Percentiles rank a stretch among this genome's conserved stretches.
Evolutionary conservation across 345 rosid species (phyloP).

Genomic region (Gossypium bickii): DNA sequence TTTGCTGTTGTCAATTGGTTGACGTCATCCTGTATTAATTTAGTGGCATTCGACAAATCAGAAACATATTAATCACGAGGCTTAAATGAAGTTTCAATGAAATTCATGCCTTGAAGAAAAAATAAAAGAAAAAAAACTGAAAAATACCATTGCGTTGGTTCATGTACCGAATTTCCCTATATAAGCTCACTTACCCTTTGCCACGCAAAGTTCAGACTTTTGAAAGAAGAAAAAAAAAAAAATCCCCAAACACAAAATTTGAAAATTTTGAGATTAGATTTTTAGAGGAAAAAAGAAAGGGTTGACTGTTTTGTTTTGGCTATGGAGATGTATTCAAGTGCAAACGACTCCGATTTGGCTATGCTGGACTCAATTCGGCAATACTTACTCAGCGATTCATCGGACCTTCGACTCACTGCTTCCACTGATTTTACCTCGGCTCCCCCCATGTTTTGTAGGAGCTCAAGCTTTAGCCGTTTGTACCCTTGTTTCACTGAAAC

Average conservation of each 20-base stretch:
- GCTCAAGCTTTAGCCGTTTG: slow-evolving; percentile 59
- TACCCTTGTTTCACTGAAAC: slow-evolving; percentile 74
- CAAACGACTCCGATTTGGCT: slow-evolving; percentile 43
- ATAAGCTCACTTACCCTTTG: not conserved
- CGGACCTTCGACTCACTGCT: slow-evolving; percentile 15
- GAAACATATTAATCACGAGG: slow-evolving; percentile 14
- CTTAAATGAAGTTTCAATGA: slow-evolving; percentile 19
- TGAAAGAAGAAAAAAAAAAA: not conserved
- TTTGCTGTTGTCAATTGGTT: slow-evolving; percentile 25
- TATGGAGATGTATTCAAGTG: slow-evolving; percentile 34
- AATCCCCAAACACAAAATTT: not conserved
- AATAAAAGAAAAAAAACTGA: not conserved
- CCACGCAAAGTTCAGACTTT: not conserved
- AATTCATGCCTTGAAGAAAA: not conserved
- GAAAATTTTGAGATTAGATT: not conserved
- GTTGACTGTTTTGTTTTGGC: not conserved
- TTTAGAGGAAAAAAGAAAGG: not conserved
- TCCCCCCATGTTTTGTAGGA: slow-evolving; percentile 43
- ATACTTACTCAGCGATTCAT: slow-evolving; percentile 48
- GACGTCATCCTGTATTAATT: slow-evolving; percentile 15
- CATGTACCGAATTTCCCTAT: slow-evolving; percentile 32
- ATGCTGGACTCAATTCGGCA: slow-evolving; percentile 48
- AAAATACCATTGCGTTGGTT: not conserved
- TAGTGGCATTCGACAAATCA: not conserved
- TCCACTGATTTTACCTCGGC: slow-evolving; percentile 19